Conservation (phyloP, 2,329 filamentous ascomycete genomes). For the Curvularia verruculosa region DNA sequence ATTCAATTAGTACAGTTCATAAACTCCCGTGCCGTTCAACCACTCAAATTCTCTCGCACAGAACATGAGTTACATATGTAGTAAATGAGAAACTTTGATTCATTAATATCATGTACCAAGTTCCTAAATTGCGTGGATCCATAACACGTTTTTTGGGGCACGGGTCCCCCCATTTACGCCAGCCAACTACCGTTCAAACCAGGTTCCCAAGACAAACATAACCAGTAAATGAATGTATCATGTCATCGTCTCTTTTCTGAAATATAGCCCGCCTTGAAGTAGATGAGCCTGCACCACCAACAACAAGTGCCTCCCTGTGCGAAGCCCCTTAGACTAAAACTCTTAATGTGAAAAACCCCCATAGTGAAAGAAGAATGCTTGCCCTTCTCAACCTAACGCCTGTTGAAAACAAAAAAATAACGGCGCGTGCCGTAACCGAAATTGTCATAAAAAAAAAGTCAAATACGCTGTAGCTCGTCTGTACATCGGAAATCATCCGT, state of each 20-base stretch:
- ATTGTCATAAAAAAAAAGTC: neutral
- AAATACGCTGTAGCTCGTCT: neutral
- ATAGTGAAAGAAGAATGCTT: neutral
- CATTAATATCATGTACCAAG: conserved; percentile 8
- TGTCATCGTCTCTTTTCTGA: conserved; percentile 6
- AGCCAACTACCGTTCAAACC: conserved; percentile 1
- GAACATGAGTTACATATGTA: neutral
- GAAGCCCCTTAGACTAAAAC: conserved; percentile 2
- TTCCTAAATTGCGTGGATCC: conserved; percentile 7
- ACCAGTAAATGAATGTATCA: conserved; percentile 8
- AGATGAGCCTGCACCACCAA: conserved; percentile 1
- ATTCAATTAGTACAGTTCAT: neutral
- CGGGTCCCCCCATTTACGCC: conserved; percentile 8
- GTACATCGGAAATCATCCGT: conserved; percentile 1
- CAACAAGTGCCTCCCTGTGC: neutral
- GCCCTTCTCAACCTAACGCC: neutral
- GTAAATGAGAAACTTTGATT: neutral
- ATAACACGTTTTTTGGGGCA: conserved; percentile 11
- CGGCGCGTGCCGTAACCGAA: neutral
- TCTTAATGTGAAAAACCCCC: neutral
- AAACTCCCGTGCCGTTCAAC: neutral
- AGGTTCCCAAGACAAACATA: neutral
- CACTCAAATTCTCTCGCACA: neutral
- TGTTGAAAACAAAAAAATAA: neutral
- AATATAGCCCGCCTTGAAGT: neutral